Conservation (phyloP, 1,284 basidiomycete species). For the Taiwanofungus camphoratus region DNA sequence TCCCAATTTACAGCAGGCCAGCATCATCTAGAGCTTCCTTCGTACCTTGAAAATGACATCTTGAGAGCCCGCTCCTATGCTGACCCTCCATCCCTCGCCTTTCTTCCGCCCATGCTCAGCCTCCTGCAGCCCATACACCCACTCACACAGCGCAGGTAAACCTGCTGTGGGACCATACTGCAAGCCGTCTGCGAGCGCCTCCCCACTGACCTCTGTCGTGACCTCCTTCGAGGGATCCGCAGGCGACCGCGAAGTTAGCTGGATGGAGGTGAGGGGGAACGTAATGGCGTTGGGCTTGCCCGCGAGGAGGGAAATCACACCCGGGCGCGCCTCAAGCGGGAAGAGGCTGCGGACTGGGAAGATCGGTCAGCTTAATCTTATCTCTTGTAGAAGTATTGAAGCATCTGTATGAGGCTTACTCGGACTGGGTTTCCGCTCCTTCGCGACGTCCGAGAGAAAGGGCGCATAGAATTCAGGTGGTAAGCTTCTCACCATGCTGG, state of each 20-base stretch:
- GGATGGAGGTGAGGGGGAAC: conserved; percentile 83
- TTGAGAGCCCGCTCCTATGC: conserved; percentile 81
- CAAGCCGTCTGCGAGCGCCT: conserved; percentile 56
- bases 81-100: conserved; percentile 66
- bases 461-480: conserved; percentile 44
- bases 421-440: conserved; percentile 51
- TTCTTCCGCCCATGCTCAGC: conserved; percentile 52
- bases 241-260: conserved; percentile 47
- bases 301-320: conserved; percentile 82
- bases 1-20: neutral
- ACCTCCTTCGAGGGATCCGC: conserved; percentile 37
- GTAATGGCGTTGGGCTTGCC: conserved; percentile 86
- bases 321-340: conserved; percentile 73
- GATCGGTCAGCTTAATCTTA: neutral
- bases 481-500: conserved; percentile 31
- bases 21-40: neutral
- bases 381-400: neutral
- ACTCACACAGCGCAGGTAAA: conserved; percentile 53
- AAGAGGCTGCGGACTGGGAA: conserved; percentile 46
- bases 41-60: conserved; percentile 82
- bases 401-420: conserved; percentile 37
- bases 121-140: conserved; percentile 67
- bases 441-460: conserved; percentile 57
- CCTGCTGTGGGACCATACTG: conserved; percentile 82
- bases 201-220: conserved; percentile 47